Percentiles rank a stretch among this genome's conserved stretches.
Conservation (phyloP, 2,329 filamentous ascomycete genomes). For the Sordariomycetes sp. region DNA sequence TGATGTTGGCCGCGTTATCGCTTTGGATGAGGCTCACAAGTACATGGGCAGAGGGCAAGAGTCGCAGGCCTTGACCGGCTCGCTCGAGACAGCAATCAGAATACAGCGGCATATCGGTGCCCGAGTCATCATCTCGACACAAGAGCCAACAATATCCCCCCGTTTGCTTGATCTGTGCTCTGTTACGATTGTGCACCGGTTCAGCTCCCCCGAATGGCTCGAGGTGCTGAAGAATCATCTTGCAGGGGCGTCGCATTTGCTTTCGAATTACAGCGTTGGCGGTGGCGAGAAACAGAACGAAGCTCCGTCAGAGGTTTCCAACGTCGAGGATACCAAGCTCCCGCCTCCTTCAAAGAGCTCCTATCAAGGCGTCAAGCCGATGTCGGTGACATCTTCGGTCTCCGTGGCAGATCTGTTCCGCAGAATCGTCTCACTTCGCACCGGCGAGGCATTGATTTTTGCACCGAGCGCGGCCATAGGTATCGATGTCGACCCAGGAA, state of each 20-base stretch:
- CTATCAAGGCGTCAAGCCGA: neutral
- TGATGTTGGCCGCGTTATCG: slow-evolving; percentile 48
- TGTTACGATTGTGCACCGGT: slow-evolving; percentile 64
- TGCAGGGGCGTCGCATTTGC: slow-evolving; percentile 18
- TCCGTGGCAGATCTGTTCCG: slow-evolving; percentile 22
- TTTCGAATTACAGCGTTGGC: too few species aligned
- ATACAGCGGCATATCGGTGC: slow-evolving; percentile 61
- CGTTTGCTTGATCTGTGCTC: slow-evolving; percentile 63
- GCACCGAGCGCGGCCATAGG: slow-evolving; percentile 30
- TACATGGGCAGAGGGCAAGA: slow-evolving; percentile 52
- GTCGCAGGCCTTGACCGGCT: slow-evolving; percentile 48
- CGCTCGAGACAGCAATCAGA: slow-evolving; percentile 54
- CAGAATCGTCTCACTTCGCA: slow-evolving; percentile 29
- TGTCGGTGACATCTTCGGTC: neutral
- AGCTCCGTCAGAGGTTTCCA: too few species aligned
- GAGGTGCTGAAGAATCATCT: slow-evolving; percentile 32
- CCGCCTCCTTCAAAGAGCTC: too few species aligned
- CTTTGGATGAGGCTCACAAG: slow-evolving; percentile 73
- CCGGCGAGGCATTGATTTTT: slow-evolving; percentile 37
- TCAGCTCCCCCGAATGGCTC: slow-evolving; percentile 58
- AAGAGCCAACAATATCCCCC: slow-evolving; percentile 65
- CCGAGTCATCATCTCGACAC: slow-evolving; percentile 63
- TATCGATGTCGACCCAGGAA: neutral
- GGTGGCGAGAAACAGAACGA: too few species aligned
- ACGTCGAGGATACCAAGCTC: neutral